These are phyloP conservation scores for Linderniella brevidens DNA, from an alignment of 257 asterid genomes.

Conservation along the genomic window DNA sequence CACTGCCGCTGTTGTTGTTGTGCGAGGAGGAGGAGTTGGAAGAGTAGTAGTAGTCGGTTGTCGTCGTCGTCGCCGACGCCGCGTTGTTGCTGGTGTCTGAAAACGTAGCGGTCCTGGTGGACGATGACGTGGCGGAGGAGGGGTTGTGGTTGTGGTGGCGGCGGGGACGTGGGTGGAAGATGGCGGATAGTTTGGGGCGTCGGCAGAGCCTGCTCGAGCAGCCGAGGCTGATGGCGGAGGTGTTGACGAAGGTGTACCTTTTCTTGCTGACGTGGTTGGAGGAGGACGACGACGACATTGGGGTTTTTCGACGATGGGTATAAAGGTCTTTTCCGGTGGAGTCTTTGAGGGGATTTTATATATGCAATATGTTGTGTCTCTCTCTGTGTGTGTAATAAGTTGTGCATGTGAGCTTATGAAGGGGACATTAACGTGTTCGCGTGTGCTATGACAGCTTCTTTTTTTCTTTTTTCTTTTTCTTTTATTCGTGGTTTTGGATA, in stretches of 20 bases:
- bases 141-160: conserved; percentile 2
- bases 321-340: no score
- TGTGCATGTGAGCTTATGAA: no score
- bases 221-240: conserved; percentile 29
- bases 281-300: conserved; percentile 28
- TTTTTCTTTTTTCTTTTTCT: no score
- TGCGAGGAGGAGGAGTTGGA: conserved; percentile 22
- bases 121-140: conserved; percentile 24
- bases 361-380: neutral
- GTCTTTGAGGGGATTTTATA: no score
- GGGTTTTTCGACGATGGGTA: neutral
- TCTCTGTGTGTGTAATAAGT: neutral
- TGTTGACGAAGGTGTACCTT: conserved; percentile 21
- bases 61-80: conserved; percentile 34
- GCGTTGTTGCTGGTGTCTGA: conserved; percentile 12
- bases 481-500: no score
- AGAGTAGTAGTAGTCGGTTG: conserved; percentile 32
- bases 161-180: conserved; percentile 32
- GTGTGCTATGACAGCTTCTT: no score
- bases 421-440: no score
- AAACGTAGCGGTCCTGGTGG: neutral
- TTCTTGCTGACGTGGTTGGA: conserved; percentile 19
- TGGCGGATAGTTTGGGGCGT: conserved; percentile 37
- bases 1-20: conserved; percentile 26
- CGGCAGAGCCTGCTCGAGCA: conserved; percentile 53